These are phyloP conservation scores for Glebionis coronaria DNA, from an alignment of 129 eudicot genomes.

Conservation along the genomic window DNA sequence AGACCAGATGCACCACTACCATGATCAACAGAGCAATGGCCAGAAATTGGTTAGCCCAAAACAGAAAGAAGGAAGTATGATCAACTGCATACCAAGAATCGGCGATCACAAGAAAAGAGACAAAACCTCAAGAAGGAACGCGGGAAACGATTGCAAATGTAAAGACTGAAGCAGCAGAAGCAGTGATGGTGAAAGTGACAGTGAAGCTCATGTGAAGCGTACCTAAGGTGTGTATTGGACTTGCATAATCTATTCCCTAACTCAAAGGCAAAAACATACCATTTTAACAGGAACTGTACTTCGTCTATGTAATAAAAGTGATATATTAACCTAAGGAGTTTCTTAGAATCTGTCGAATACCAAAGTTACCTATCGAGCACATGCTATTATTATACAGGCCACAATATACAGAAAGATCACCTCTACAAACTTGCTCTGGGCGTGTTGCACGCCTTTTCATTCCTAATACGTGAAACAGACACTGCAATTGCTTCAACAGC, in stretches of 20 bases:
- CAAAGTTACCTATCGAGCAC: not conserved
- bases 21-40: constrained; percentile 22
- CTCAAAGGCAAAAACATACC: no score
- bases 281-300: no score
- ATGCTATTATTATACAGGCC: not conserved
- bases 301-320: constrained; percentile 19
- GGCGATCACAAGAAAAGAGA: constrained; percentile 24
- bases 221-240: constrained; percentile 12
- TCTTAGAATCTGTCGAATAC: not conserved
- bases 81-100: constrained; percentile 23
- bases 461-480: constrained; percentile 41
- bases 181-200: constrained; percentile 41
- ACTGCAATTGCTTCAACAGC: constrained; percentile 62
- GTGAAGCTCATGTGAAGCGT: constrained; percentile 24
- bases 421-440: constrained; percentile 16
- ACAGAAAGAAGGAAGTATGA: constrained; percentile 22
- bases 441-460: constrained; percentile 22
- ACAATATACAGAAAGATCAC: constrained; percentile 24
- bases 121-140: constrained; percentile 25
- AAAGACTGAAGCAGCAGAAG: constrained; percentile 28
- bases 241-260: not conserved
- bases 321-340: not conserved
- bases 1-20: constrained; percentile 35
- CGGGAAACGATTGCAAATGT: constrained; percentile 22
- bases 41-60: constrained; percentile 9